These are phyloP conservation scores for Cronartium quercuum DNA, from an alignment of 1,284 basidiomycete genomes.

Conservation along the genomic window DNA sequence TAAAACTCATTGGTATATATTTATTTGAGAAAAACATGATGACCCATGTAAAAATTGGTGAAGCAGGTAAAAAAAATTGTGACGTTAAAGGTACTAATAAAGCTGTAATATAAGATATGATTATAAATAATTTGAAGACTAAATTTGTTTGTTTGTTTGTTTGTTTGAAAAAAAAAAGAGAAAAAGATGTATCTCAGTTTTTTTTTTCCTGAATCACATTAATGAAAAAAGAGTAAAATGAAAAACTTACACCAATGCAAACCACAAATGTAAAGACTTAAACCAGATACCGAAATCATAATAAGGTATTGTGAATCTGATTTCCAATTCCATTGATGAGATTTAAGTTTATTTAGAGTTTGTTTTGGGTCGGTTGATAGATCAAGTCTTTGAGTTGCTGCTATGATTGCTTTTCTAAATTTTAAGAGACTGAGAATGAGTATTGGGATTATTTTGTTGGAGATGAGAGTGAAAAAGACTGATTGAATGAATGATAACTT, in stretches of 20 bases:
- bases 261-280: slow-evolving; percentile 21
- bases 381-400: slow-evolving; percentile 27
- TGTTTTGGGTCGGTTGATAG: slow-evolving; percentile 11
- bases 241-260: slow-evolving; percentile 21
- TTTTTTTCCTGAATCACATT: too few species aligned
- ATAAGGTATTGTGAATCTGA: slow-evolving; percentile 20
- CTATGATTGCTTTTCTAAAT: slow-evolving; percentile 15
- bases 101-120: slow-evolving; percentile 62
- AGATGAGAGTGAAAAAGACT: too few species aligned
- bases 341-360: slow-evolving; percentile 9
- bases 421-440: background rate
- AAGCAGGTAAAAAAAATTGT: slow-evolving; percentile 86
- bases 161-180: slow-evolving; percentile 75
- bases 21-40: slow-evolving; percentile 47
- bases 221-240: slow-evolving; percentile 55
- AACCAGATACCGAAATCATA: slow-evolving; percentile 27
- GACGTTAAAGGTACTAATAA: slow-evolving; percentile 78
- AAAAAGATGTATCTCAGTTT: too few species aligned
- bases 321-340: slow-evolving; percentile 27
- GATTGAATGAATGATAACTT: background rate
- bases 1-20: slow-evolving; percentile 78
- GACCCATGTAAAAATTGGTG: slow-evolving; percentile 70
- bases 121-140: slow-evolving; percentile 72
- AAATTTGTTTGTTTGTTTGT: slow-evolving; percentile 58
- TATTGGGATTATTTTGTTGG: background rate